phyloP scores from a whole-genome alignment of 179 eudicot genomes.

The Silene noctiflora region DNA sequence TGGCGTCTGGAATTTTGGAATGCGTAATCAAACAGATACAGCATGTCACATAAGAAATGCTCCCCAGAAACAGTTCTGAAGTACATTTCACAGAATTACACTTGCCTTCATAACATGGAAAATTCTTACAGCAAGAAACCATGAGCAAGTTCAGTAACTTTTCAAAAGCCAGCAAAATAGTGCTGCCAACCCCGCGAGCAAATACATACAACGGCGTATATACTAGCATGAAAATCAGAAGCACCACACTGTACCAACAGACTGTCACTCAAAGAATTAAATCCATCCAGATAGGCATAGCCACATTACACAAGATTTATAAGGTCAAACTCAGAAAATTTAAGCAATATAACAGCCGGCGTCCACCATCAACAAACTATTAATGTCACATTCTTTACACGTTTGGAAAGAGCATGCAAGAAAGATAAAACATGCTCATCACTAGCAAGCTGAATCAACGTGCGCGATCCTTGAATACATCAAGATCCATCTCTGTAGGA shows the following conservation, averaged over 20 bases:
- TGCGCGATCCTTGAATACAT: slow-evolving; percentile 53
- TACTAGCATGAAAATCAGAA: no score
- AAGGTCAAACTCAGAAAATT: slow-evolving; percentile 29
- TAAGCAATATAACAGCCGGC: slow-evolving; percentile 20
- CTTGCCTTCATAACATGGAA: not conserved
- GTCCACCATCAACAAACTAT: slow-evolving; percentile 29
- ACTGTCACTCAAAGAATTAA: no score
- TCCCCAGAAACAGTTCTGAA: not conserved
- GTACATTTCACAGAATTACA: not conserved
- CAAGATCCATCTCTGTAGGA: slow-evolving; percentile 63
- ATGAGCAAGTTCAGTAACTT: not conserved
- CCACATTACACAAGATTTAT: slow-evolving; percentile 13
- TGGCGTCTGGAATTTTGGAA: no score
- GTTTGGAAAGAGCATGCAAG: slow-evolving; percentile 20
- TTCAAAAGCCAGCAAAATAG: no score
- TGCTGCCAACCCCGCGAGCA: no score
- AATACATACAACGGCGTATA: no score
- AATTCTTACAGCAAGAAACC: not conserved
- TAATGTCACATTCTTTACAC: slow-evolving; percentile 28
- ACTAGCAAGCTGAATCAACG: slow-evolving; percentile 24
- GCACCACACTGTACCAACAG: no score
- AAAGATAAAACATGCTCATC: slow-evolving; percentile 10
- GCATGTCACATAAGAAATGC: not conserved
- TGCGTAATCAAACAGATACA: no score
- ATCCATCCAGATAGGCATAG: not conserved